phyloP scores from a whole-genome alignment of 2,329 filamentous ascomycete species.

The Polytolypa hystricis region DNA sequence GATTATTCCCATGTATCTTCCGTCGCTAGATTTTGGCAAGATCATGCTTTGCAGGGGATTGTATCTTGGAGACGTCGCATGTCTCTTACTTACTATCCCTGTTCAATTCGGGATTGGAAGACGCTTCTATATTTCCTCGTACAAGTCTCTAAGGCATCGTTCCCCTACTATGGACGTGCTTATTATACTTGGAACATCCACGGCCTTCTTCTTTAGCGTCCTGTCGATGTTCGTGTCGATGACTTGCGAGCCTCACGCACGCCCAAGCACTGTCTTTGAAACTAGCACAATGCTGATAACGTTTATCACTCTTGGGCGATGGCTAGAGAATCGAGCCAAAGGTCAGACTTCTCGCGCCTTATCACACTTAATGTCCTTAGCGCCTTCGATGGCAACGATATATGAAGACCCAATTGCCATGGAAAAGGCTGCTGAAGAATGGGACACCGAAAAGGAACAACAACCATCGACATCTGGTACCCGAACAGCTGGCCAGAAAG shows the following conservation, averaged over 20 bases:
- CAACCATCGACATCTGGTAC: constrained; percentile 9
- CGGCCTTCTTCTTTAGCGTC: constrained; percentile 91
- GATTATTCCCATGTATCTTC: constrained; percentile 79
- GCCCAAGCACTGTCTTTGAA: constrained; percentile 86
- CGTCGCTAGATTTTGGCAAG: constrained; percentile 63
- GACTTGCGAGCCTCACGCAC: constrained; percentile 59
- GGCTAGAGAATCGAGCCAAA: constrained; percentile 87
- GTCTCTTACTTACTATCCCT: constrained; percentile 73
- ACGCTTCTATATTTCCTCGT: constrained; percentile 90
- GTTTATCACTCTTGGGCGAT: constrained; percentile 84
- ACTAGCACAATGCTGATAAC: constrained; percentile 98
- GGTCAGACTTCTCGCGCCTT: constrained; percentile 92
- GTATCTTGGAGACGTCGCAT: constrained; percentile 79
- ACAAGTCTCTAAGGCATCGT: constrained; percentile 78
- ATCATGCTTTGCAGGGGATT: constrained; percentile 59
- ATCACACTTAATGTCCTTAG: constrained; percentile 86
- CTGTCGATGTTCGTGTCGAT: constrained; percentile 78
- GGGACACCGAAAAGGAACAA: constrained; percentile 31
- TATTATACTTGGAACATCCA: constrained; percentile 83
- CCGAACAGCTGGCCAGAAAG: constrained; percentile 58
- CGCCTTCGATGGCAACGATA: constrained; percentile 93
- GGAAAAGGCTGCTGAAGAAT: constrained; percentile 75
- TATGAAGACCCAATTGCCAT: constrained; percentile 90
- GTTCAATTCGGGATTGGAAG: constrained; percentile 94
- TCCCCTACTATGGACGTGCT: constrained; percentile 97